Evolutionary conservation across 495 filamentous ascomycete species (phyloP), one percentile per base, ranked within the genome.

Genomic region (Aspergillus nanangensis): DNA sequence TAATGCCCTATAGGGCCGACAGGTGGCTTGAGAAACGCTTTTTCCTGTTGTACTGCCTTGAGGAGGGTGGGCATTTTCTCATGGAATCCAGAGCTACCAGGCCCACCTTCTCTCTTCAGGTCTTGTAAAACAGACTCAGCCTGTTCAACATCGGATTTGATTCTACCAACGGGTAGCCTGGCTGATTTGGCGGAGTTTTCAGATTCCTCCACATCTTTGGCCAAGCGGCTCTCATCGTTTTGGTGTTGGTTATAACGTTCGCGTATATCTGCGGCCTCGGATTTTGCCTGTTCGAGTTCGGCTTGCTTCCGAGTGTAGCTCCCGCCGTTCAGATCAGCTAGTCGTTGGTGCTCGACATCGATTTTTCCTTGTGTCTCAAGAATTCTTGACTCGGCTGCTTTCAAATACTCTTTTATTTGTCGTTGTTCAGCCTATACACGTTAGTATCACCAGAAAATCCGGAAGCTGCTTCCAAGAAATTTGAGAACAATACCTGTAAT

Each of bases 1-100:
- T 89, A 77, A 8, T 78, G 66, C 18, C 89, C 94, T 10, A 96
- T 75, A 0, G 93, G 93, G 0, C 93, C 93, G 25, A 96, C 72
- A 37, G 94, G 93, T 34, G 76, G 85, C 29, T 75, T 67, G 18
- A 66, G 61, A 51, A 93, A 96, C 1, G 80, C 63, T 2, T 44
- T 52, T 41, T 95, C 88, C 33, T 74, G 64, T 5, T 79, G 72
- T 54, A 97, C 89, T 8, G 75, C 72, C 23, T 60, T 71, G 3
- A 95, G 57, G 9, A 96, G 77, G 1, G 68, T 47, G 2, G 80
- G 76, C 62, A 95, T 71, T 40, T 70, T 77, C 1, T 61, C 43
- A 29, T 81, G 77, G 52, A 86, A 95, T 2, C 75, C 83, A 13
- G 62, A 52, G 27, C 56, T 57, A 66, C 69, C 58, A 48, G 72